Base-by-base conservation (phyloP, 352 stramenopile genomes). In the Phytophthora gonapodyides region DNA sequence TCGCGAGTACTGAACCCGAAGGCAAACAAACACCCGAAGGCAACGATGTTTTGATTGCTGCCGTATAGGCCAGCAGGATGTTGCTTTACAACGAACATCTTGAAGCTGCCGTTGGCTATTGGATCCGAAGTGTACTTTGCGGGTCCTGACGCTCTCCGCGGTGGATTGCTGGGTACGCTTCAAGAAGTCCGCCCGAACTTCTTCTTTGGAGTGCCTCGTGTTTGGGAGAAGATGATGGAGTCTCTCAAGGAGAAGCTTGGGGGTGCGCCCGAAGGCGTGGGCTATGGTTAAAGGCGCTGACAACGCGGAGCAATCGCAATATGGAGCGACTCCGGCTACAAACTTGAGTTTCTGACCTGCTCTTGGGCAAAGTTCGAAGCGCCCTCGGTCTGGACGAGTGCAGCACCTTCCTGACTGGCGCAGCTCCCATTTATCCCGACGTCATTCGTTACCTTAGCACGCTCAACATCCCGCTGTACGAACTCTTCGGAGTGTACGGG, bases 401-500 rank as follows among this genome's bases (percentile, higher is more conserved):
- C 72, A 77, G 80, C 48, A 76, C 73, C 42, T 92, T 88, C 61
- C 96, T 96, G 74, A 94, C 87, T 2, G 86, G 80, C 3, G 94
- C 91, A 8, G 93, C 93, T 44, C 67, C 76, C 2, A 84, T 88
- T 59, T 71, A 70, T 7, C 68, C 65, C 5, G 75, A 87, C 19
- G 75, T 74, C 46, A 69, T 88, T 52, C 76, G 86, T 43, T 98
- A 97, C 71, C 97, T 98, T 56, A 87, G 80, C 37, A 96, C 81
- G 9, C 69, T 98, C n/a, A 94, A 98, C 72, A 97, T 98, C 27
- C 89, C 89, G 31, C 82, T 98, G 44, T 91, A 94, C 59, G 94
- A 98, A 67, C 62, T 97, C 38, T 91, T 93, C 85, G 5, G 91
- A 98, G 74, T 96, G 87, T 64, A 97, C 89, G 5, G 93, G 92